Evolutionary conservation across 768 basidiomycete species (phyloP).

Genomic region (Guyanaporus albipodus): DNA sequence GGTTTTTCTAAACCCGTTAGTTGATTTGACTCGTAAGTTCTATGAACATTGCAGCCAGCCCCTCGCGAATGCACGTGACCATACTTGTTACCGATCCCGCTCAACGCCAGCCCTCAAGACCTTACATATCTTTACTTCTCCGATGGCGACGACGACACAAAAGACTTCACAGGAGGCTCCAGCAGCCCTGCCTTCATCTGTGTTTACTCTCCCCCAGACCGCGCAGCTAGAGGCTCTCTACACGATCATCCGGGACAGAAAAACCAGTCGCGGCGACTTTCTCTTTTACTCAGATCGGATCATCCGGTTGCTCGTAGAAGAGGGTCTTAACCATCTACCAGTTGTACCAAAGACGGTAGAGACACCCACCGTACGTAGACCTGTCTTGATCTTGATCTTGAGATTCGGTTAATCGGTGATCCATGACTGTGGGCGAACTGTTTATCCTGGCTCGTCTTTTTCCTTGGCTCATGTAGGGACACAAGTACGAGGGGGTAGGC

Average conservation of each 20-base stretch:
- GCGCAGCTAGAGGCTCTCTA: conserved; percentile 93
- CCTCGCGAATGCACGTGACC: background rate
- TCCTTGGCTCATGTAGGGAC: conserved; percentile 47
- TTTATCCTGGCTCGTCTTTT: background rate
- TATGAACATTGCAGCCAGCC: too few relatives aligned
- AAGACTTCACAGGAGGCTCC: conserved; percentile 34
- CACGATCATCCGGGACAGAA: conserved; percentile 89
- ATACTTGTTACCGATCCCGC: too few relatives aligned
- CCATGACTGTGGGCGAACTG: background rate
- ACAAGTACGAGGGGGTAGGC: conserved; percentile 83
- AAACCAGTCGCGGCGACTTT: conserved; percentile 89
- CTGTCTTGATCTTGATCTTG: background rate
- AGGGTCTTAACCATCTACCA: conserved; percentile 85
- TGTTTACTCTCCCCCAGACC: conserved; percentile 86
- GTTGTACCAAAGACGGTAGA: conserved; percentile 72
- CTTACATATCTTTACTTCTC: background rate
- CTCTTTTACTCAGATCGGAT: conserved; percentile 94
- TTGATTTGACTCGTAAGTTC: too few relatives aligned
- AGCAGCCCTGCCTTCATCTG: conserved; percentile 63
- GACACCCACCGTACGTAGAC: conserved; percentile 69
- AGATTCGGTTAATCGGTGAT: background rate
- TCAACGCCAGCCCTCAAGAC: too few relatives aligned
- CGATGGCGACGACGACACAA: conserved; percentile 12
- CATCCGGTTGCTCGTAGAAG: conserved; percentile 76
- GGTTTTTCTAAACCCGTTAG: too few relatives aligned